Evolutionary conservation across 164 flowering plant genomes (phyloP).

Genomic region (Umbilicus rupestris): DNA sequence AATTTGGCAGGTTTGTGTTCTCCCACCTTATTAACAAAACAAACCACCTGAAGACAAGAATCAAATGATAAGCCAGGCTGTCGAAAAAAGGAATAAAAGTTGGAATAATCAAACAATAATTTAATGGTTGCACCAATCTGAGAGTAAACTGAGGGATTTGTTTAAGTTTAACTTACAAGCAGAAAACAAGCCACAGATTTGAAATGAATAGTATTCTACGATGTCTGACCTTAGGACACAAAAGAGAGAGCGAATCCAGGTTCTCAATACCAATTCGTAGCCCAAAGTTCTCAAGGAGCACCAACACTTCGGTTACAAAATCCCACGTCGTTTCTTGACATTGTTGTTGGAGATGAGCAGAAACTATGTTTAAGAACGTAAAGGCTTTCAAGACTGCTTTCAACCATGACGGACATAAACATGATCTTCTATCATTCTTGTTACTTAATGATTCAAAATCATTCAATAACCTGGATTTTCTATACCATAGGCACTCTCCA

Average conservation of each 20-base stretch:
- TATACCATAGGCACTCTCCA: slow-evolving; percentile 31
- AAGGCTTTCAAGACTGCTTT: slow-evolving; percentile 47
- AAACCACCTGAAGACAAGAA: not conserved
- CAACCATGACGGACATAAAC: slow-evolving; percentile 77
- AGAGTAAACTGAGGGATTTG: not conserved
- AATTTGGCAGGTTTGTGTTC: not conserved
- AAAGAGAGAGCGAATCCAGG: slow-evolving; percentile 40
- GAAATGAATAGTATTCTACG: not conserved
- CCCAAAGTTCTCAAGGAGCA: slow-evolving; percentile 32
- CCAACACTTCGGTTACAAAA: slow-evolving; percentile 30
- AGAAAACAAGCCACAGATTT: not conserved
- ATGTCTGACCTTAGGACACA: slow-evolving; percentile 61
- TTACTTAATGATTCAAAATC: slow-evolving; percentile 8
- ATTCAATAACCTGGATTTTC: slow-evolving; percentile 15
- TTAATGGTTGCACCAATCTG: not conserved
- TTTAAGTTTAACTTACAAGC: not conserved
- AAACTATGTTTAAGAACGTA: slow-evolving; percentile 52
- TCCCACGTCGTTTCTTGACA: slow-evolving; percentile 20
- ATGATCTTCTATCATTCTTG: slow-evolving; percentile 16
- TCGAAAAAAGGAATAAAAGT: not conserved
- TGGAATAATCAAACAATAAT: not conserved
- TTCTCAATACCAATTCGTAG: slow-evolving; percentile 36
- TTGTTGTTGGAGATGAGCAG: slow-evolving; percentile 36
- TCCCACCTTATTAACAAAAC: not conserved
- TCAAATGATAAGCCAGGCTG: not conserved